These are phyloP conservation scores for Dysphania ambrosioides DNA, from an alignment of 148 eudicot genomes.

Conservation along the genomic window DNA sequence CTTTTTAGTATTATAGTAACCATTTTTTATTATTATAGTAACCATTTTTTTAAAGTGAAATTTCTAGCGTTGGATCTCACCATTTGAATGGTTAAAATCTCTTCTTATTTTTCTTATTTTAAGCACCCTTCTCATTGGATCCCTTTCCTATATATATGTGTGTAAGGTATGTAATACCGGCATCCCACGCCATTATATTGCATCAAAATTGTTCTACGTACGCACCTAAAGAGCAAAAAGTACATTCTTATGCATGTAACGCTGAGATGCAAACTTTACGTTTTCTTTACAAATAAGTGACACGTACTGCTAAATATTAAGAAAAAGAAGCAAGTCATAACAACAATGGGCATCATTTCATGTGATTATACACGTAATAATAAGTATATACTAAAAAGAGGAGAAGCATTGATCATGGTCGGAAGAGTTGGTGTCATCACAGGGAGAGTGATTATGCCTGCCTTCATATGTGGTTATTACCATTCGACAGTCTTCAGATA, in stretches of 20 bases:
- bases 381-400: conserved; percentile 50
- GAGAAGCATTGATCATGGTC: conserved; percentile 61
- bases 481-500: conserved; percentile 78
- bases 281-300: not conserved
- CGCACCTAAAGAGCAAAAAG: not conserved
- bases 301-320: not conserved
- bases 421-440: conserved; percentile 57
- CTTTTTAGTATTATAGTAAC: too few relatives aligned
- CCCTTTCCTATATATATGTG: too few relatives aligned
- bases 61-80: too few relatives aligned
- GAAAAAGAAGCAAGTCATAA: not conserved
- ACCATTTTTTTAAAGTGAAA: too few relatives aligned
- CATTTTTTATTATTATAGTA: too few relatives aligned
- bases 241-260: not conserved
- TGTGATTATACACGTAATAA: conserved; percentile 1
- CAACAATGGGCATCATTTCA: not conserved
- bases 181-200: not conserved
- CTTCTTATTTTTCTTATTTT: too few relatives aligned
- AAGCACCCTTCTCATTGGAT: too few relatives aligned
- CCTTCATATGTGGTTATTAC: conserved; percentile 89
- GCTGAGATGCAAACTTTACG: not conserved
- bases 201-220: conserved; percentile 5
- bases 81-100: too few relatives aligned
- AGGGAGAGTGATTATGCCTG: conserved; percentile 70
- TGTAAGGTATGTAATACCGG: too few relatives aligned